These are phyloP conservation scores for Pythium rishiriense DNA, from an alignment of 352 stramenopile species.

Conservation along the genomic window DNA sequence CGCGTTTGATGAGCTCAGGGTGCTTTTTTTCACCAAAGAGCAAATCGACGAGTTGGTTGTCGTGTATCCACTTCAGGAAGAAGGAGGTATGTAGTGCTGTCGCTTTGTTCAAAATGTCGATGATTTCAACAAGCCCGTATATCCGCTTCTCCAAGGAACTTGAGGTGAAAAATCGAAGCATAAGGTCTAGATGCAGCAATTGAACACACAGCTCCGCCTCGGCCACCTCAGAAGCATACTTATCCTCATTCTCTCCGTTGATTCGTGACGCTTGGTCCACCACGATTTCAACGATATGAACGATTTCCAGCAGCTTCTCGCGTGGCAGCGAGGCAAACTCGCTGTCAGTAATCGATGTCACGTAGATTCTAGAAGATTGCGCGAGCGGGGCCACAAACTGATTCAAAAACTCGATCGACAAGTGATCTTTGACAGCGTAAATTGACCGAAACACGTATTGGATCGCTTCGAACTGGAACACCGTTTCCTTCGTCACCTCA, in stretches of 20 bases:
- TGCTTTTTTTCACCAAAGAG: slow-evolving; percentile 71
- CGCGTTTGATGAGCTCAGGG: slow-evolving; percentile 66
- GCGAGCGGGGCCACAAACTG: slow-evolving; percentile 40
- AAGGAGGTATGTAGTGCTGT: slow-evolving; percentile 36
- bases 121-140: slow-evolving; percentile 67
- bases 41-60: slow-evolving; percentile 45
- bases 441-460: slow-evolving; percentile 56
- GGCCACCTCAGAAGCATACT: slow-evolving; percentile 3
- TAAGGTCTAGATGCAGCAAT: slow-evolving; percentile 54
- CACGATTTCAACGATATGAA: slow-evolving; percentile 62
- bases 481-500: slow-evolving; percentile 2
- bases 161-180: slow-evolving; percentile 48
- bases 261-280: slow-evolving; percentile 19
- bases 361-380: slow-evolving; percentile 31
- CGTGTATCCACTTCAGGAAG: slow-evolving; percentile 51
- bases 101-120: slow-evolving; percentile 45
- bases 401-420: slow-evolving; percentile 40
- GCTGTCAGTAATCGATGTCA: slow-evolving; percentile 23
- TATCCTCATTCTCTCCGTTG: neutral
- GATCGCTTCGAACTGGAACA: slow-evolving; percentile 55
- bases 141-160: slow-evolving; percentile 74
- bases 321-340: slow-evolving; percentile 46
- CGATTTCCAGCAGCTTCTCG: slow-evolving; percentile 53
- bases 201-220: slow-evolving; percentile 36
- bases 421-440: slow-evolving; percentile 62